Percentiles rank a stretch among this genome's conserved stretches.
Evolutionary conservation across 306 rosid species (phyloP).

Genomic region (Inga laurina): DNA sequence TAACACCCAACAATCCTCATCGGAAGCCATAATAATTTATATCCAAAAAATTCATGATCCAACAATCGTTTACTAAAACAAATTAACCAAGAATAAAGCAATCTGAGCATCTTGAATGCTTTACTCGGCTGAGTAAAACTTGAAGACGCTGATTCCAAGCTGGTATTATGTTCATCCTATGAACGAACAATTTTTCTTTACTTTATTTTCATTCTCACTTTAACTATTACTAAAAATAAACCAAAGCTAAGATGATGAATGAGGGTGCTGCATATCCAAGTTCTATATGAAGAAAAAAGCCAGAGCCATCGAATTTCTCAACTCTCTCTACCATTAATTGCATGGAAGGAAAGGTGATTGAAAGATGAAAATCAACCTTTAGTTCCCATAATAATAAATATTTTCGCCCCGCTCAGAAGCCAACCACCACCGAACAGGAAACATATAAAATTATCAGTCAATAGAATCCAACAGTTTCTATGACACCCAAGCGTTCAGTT

Average conservation of each 20-base stretch:
- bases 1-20: conserved; percentile 20
- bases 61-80: conserved; percentile 21
- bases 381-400: conserved; percentile 9
- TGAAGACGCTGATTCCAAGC: not conserved
- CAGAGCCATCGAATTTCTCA: not conserved
- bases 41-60: conserved; percentile 25
- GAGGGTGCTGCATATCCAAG: not conserved
- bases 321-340: not conserved
- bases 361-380: conserved; percentile 7
- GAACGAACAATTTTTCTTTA: not conserved
- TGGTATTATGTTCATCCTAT: conserved; percentile 7
- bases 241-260: not conserved
- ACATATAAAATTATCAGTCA: not conserved
- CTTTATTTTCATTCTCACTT: not conserved
- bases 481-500: not conserved
- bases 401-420: not conserved
- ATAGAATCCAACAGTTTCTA: conserved; percentile 4
- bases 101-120: conserved; percentile 16
- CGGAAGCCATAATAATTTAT: conserved; percentile 6
- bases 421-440: conserved; percentile 3
- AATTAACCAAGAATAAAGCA: conserved; percentile 29
- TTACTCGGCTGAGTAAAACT: not conserved
- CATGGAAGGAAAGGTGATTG: not conserved
- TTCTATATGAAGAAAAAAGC: not conserved
- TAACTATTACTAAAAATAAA: not conserved